phyloP scores from a whole-genome alignment of 345 rosid genomes.

The Arabidopsis arenosa region DNA sequence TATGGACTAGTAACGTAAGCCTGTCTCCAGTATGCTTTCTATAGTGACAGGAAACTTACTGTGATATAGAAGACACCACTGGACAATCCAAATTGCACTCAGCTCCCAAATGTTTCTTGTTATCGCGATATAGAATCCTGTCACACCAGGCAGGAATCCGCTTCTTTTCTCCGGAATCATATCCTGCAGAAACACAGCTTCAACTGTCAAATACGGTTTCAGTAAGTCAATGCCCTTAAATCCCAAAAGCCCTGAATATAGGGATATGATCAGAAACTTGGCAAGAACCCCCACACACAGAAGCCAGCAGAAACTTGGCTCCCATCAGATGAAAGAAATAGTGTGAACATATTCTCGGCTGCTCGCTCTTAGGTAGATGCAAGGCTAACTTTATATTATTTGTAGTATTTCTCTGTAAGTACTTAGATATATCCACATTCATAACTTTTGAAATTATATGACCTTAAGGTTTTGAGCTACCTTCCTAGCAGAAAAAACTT shows the following conservation, averaged over 20 bases:
- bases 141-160: conserved; percentile 95
- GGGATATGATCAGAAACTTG: conserved; percentile 11
- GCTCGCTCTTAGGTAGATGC: conserved; percentile 4
- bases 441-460: background rate
- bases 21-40: conserved; percentile 9
- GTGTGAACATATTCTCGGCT: background rate
- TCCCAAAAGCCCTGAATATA: background rate
- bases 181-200: conserved; percentile 52
- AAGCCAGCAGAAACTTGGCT: background rate
- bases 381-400: conserved; percentile 1
- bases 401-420: conserved; percentile 9
- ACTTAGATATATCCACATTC: conserved; percentile 14
- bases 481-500: conserved; percentile 12
- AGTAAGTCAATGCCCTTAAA: background rate
- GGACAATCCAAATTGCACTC: conserved; percentile 80
- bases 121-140: conserved; percentile 77
- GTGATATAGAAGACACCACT: conserved; percentile 56
- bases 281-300: background rate
- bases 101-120: conserved; percentile 50
- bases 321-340: conserved; percentile 19
- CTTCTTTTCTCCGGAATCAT: conserved; percentile 86
- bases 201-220: conserved; percentile 6
- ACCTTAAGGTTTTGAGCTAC: background rate
- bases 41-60: background rate
- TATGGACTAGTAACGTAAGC: conserved; percentile 8